Conservation (phyloP, 2,329 filamentous ascomycete species). For the Talaromyces amestolkiae region DNA sequence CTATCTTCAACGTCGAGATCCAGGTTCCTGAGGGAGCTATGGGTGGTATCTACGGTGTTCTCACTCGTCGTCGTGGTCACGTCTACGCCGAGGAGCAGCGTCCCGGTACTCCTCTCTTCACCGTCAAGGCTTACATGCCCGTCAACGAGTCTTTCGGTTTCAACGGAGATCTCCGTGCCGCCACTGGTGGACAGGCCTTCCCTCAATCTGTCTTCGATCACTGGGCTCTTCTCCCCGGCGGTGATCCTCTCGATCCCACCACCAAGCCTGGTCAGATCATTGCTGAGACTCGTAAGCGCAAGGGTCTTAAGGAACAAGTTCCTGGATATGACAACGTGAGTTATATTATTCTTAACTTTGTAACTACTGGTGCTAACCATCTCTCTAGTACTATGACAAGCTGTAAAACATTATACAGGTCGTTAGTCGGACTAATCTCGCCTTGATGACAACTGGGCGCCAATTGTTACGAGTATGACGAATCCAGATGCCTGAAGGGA, state of each 20-base stretch:
- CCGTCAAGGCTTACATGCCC: conserved; percentile 94
- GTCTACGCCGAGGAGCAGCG: conserved; percentile 99
- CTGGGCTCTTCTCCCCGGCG: conserved; percentile 95
- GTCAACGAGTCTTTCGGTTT: conserved; percentile 99
- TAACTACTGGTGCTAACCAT: background rate
- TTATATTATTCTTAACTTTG: conserved; percentile 32
- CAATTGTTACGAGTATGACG: conserved; percentile 45
- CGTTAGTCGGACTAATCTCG: conserved; percentile 41
- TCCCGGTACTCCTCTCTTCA: conserved; percentile 98
- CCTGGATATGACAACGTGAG: conserved; percentile 94
- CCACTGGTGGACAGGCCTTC: conserved; percentile 97
- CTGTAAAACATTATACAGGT: conserved; percentile 63
- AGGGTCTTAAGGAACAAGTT: conserved; percentile 97
- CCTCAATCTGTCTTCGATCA: conserved; percentile 98
- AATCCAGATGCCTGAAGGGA: conserved; percentile 31
- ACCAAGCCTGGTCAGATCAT: conserved; percentile 82
- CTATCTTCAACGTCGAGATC: conserved; percentile 98
- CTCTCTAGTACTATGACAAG: conserved; percentile 91
- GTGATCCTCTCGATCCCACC: conserved; percentile 79
- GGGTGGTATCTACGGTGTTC: conserved; percentile 99
- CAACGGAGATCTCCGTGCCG: conserved; percentile 91
- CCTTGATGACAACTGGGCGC: conserved; percentile 35
- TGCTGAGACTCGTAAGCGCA: conserved; percentile 91
- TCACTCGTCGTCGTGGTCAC: conserved; percentile 96
- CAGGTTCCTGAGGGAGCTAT: conserved; percentile 97